A percentile compares a stretch with the other conserved stretches of the same genome.
Evolutionary conservation across 78 protist genomes (phyloP).

Genomic region (Anaeramoeba ignava): DNA sequence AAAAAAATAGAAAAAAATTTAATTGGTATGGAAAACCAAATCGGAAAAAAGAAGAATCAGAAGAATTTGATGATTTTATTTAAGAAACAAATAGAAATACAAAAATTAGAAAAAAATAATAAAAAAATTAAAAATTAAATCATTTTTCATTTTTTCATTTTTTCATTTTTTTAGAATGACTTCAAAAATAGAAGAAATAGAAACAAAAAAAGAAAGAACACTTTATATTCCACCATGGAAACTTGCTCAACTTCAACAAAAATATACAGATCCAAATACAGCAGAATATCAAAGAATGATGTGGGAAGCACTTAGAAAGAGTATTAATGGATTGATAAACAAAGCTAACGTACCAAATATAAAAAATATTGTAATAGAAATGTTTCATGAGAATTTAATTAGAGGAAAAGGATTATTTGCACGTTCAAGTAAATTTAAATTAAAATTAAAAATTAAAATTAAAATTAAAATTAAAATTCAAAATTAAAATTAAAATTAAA

Average conservation of each 20-base stretch:
- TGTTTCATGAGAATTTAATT: conserved; percentile 81
- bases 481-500: too few species aligned
- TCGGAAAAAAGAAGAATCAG: too few species aligned
- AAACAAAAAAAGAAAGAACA: not conserved
- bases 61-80: too few species aligned
- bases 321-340: conserved; percentile 85
- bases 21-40: too few species aligned
- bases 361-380: conserved; percentile 56
- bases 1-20: not conserved
- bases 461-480: too few species aligned
- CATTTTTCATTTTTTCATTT: too few species aligned
- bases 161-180: too few species aligned
- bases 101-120: too few species aligned
- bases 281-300: conserved; percentile 72
- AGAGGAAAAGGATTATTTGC: conserved; percentile 86
- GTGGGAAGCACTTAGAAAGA: conserved; percentile 87
- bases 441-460: too few species aligned
- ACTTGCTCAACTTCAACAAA: not conserved
- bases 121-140: too few species aligned
- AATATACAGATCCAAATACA: conserved; percentile 10
- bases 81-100: too few species aligned
- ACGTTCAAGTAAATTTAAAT: conserved; percentile 14
- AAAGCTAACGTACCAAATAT: conserved; percentile 70
- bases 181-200: not conserved
- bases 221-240: conserved; percentile 22